Evolutionary conservation across 2,329 filamentous ascomycete species (phyloP).

Genomic region (Pseudomassariella vexata): DNA sequence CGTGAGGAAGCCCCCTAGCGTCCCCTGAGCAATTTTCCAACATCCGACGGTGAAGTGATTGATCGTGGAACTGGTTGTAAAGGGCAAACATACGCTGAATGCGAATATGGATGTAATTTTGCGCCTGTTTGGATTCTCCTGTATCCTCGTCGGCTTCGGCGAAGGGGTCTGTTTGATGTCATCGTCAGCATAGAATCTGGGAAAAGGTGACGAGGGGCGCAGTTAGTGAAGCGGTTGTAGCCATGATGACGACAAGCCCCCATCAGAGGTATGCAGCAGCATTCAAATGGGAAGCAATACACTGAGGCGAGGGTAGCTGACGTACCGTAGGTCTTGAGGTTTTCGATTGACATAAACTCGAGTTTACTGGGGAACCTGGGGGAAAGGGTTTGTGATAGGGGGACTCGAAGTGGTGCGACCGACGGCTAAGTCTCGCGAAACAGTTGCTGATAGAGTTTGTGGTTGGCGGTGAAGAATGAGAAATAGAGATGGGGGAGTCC

Average conservation of each 20-base stretch:
- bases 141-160: conserved; percentile 99
- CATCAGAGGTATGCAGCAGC: too few relatives aligned
- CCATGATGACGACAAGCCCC: too few relatives aligned
- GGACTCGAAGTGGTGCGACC: conserved; percentile 39
- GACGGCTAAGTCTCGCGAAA: conserved; percentile 47
- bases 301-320: conserved; percentile 21
- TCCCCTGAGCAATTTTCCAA: conserved; percentile 1
- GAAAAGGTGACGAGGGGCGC: not conserved
- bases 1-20: too few relatives aligned
- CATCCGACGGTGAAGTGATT: conserved; percentile 3
- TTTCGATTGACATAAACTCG: conserved; percentile 99
- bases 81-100: conserved; percentile 77
- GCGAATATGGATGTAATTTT: conserved; percentile 99
- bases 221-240: conserved; percentile 1
- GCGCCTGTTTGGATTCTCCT: conserved; percentile 89
- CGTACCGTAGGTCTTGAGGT: conserved; percentile 92
- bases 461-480: conserved; percentile 9
- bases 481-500: too few relatives aligned
- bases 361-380: conserved; percentile 56
- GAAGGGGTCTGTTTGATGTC: conserved; percentile 78
- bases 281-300: conserved; percentile 2
- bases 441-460: conserved; percentile 5
- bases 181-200: not conserved
- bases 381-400: conserved; percentile 44
- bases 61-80: conserved; percentile 5